These are phyloP conservation scores for Clitopilus hobsonii DNA, from an alignment of 768 basidiomycete genomes.

Conservation along the genomic window DNA sequence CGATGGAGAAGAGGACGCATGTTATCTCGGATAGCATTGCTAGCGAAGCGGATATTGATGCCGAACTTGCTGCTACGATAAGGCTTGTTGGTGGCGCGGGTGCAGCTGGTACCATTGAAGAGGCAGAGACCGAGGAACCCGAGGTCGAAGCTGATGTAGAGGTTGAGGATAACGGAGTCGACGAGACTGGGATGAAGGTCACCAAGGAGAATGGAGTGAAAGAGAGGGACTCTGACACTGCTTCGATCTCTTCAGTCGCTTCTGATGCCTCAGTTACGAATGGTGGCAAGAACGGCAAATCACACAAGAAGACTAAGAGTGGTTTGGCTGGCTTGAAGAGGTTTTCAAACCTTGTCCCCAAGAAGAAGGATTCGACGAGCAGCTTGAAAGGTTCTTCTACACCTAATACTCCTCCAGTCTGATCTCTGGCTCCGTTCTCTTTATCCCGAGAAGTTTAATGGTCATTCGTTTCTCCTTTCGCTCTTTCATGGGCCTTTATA, in stretches of 20 bases:
- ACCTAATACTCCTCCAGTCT: background rate
- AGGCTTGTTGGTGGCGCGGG: constrained; percentile 58
- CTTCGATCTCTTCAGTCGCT: constrained; percentile 28
- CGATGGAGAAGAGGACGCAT: background rate
- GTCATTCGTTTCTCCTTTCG: too few relatives aligned
- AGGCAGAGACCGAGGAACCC: constrained; percentile 22
- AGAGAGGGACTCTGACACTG: constrained; percentile 29
- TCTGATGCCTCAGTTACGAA: constrained; percentile 22
- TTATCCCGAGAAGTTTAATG: too few relatives aligned
- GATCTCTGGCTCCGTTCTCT: too few relatives aligned
- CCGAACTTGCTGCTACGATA: constrained; percentile 34
- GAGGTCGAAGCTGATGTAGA: constrained; percentile 24
- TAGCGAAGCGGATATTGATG: constrained; percentile 10
- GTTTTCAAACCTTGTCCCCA: constrained; percentile 38
- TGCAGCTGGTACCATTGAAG: constrained; percentile 28
- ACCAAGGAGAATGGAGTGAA: constrained; percentile 4
- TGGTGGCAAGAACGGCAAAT: constrained; percentile 22
- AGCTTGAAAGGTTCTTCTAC: constrained; percentile 3
- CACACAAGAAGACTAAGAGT: constrained; percentile 56
- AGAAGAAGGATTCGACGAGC: constrained; percentile 45
- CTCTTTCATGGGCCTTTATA: background rate
- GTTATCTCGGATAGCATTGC: constrained; percentile 2
- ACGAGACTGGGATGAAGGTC: background rate
- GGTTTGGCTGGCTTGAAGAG: constrained; percentile 53
- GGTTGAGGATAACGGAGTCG: constrained; percentile 13